Conservation (phyloP, 2,329 filamentous ascomycete species). For the Arthroderma sp. region DNA sequence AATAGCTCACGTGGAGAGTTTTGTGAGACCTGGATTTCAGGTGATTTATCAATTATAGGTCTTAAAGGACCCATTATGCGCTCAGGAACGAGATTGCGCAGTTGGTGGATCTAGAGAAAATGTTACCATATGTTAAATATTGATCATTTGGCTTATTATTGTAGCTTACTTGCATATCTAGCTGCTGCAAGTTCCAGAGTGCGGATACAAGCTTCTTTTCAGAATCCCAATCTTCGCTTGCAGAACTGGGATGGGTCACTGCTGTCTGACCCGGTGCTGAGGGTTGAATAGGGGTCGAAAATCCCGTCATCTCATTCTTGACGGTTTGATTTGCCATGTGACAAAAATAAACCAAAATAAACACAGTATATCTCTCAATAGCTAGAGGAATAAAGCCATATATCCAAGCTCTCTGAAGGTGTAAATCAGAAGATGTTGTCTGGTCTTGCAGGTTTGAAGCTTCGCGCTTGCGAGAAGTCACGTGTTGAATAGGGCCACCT, state of each 20-base stretch:
- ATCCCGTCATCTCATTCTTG: too few species aligned
- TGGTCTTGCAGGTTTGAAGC: too few species aligned
- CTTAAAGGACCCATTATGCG: constrained; percentile 27
- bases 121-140: background rate
- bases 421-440: too few species aligned
- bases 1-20: constrained; percentile 25
- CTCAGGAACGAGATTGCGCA: constrained; percentile 29
- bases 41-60: constrained; percentile 24
- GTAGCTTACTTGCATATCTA: constrained; percentile 18
- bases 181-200: constrained; percentile 27
- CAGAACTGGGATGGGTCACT: background rate
- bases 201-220: constrained; percentile 28
- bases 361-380: too few species aligned
- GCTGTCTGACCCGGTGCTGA: too few species aligned
- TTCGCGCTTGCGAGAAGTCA: too few species aligned
- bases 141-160: constrained; percentile 3
- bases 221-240: constrained; percentile 16
- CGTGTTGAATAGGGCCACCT: too few species aligned
- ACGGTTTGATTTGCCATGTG: too few species aligned
- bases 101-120: constrained; percentile 25
- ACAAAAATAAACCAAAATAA: too few species aligned
- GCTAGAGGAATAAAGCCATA: too few species aligned
- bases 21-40: constrained; percentile 14
- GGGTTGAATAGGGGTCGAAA: too few species aligned
- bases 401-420: too few species aligned